Evolutionary conservation across 179 eudicot genomes (phyloP).

Genomic region (Actinidia polygama): DNA sequence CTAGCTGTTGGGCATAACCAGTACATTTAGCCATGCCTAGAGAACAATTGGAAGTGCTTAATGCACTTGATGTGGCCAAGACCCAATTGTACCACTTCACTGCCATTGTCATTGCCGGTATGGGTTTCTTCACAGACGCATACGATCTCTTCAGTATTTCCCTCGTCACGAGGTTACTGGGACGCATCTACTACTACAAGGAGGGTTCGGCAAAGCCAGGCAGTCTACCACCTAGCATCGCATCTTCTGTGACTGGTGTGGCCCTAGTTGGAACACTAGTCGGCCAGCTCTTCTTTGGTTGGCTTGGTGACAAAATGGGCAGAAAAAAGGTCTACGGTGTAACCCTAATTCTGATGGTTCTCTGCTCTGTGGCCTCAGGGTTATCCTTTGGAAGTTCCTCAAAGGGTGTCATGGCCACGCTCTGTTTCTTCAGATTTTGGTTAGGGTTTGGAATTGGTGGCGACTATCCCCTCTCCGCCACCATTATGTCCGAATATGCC

Average conservation of each 20-base stretch:
- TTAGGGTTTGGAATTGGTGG: constrained; percentile 63
- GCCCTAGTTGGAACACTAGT: constrained; percentile 51
- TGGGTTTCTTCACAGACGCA: constrained; percentile 61
- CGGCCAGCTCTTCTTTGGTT: constrained; percentile 51
- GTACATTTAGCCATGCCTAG: constrained; percentile 28
- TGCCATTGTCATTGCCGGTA: constrained; percentile 50
- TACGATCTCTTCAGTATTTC: constrained; percentile 50
- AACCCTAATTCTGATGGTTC: constrained; percentile 43
- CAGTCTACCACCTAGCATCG: constrained; percentile 35
- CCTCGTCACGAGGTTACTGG: constrained; percentile 40
- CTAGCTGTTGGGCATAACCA: no score
- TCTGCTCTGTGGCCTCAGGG: constrained; percentile 43
- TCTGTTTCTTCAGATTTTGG: constrained; percentile 61
- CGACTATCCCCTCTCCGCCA: constrained; percentile 64
- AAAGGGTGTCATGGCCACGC: constrained; percentile 40
- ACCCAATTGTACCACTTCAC: constrained; percentile 61
- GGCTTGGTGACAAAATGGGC: constrained; percentile 59
- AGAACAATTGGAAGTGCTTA: constrained; percentile 42
- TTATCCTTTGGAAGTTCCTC: constrained; percentile 39
- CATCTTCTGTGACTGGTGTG: constrained; percentile 53
- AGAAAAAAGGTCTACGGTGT: constrained; percentile 49
- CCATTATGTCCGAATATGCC: constrained; percentile 66
- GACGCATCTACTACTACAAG: constrained; percentile 45
- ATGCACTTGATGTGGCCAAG: constrained; percentile 50
- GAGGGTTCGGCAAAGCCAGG: constrained; percentile 30